Evolutionary conservation across 2,329 filamentous ascomycete genomes (phyloP).

Genomic region (Botrytis elliptica): DNA sequence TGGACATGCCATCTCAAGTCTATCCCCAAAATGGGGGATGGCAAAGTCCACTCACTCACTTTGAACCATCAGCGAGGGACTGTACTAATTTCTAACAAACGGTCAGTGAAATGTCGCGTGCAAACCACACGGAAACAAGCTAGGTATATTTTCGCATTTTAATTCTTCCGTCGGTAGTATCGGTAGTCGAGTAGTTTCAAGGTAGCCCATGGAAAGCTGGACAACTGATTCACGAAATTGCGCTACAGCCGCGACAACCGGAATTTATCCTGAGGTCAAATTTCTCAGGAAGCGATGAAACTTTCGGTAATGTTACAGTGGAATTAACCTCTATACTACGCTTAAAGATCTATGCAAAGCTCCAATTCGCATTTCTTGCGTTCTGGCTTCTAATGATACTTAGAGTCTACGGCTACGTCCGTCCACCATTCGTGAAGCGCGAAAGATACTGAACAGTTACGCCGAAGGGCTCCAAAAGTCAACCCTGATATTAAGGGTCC

Average conservation of each 20-base stretch:
- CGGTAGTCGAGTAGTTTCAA: not conserved
- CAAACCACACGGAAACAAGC: not conserved
- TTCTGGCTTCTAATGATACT: not conserved
- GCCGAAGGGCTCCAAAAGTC: not conserved
- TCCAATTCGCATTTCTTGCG: not conserved
- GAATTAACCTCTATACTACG: not conserved
- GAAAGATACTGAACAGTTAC: not conserved
- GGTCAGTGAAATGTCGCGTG: slow-evolving; percentile 8
- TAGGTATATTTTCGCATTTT: not conserved
- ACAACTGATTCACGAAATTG: not conserved
- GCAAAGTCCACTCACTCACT: not conserved
- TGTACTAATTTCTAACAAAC: not conserved
- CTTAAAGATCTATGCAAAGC: not conserved
- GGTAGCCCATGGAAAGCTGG: not conserved
- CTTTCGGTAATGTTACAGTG: not conserved
- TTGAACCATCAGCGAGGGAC: not conserved
- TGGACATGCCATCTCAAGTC: not conserved
- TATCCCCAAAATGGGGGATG: slow-evolving; percentile 7
- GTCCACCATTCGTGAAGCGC: not conserved
- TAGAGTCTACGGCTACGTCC: not conserved
- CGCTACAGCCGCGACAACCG: slow-evolving; percentile 11
- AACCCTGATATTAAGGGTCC: slow-evolving; percentile 15
- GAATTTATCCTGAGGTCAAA: not conserved
- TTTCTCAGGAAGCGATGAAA: not conserved
- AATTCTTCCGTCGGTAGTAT: slow-evolving; percentile 3